Conservation (phyloP, 2,329 filamentous ascomycete species). For the Penicillium palitans region DNA sequence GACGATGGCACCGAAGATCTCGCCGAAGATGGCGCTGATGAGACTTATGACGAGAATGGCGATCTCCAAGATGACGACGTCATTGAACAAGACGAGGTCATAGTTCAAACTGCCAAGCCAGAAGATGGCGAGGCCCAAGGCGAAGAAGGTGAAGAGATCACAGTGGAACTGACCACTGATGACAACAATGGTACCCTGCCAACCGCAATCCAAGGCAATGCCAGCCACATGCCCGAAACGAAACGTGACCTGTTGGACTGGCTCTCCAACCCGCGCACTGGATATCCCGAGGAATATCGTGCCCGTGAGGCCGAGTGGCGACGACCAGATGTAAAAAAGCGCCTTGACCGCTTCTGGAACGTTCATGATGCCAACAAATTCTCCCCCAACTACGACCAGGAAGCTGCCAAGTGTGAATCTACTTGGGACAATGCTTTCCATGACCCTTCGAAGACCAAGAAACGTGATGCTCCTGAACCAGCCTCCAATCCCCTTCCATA, state of each 20-base stretch:
- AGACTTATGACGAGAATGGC: conserved; percentile 19
- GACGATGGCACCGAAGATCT: conserved; percentile 30
- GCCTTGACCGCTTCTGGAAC: conserved; percentile 39
- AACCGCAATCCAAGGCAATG: conserved; percentile 1
- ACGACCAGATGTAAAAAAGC: conserved; percentile 30
- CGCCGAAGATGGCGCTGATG: conserved; percentile 16
- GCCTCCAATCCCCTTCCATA: conserved; percentile 37
- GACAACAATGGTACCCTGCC: conserved; percentile 4
- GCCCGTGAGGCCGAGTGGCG: conserved; percentile 20
- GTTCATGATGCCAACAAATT: conserved; percentile 39
- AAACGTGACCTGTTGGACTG: conserved; percentile 19
- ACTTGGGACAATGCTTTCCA: conserved; percentile 38
- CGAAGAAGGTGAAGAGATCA: conserved; percentile 23
- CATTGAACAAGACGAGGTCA: conserved; percentile 17
- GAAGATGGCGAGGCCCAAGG: conserved; percentile 15
- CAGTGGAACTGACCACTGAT: conserved; percentile 11
- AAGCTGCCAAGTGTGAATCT: conserved; percentile 29
- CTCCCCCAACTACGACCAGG: conserved; percentile 36
- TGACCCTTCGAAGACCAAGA: conserved; percentile 32
- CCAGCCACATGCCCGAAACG: background rate
- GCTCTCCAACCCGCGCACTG: conserved; percentile 23
- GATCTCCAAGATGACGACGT: conserved; percentile 21
- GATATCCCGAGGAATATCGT: conserved; percentile 21
- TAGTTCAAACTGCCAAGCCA: conserved; percentile 7
- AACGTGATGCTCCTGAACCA: conserved; percentile 29